Evolutionary conservation across 441 rosid genomes (phyloP).

Genomic region (Melastoma candidum): DNA sequence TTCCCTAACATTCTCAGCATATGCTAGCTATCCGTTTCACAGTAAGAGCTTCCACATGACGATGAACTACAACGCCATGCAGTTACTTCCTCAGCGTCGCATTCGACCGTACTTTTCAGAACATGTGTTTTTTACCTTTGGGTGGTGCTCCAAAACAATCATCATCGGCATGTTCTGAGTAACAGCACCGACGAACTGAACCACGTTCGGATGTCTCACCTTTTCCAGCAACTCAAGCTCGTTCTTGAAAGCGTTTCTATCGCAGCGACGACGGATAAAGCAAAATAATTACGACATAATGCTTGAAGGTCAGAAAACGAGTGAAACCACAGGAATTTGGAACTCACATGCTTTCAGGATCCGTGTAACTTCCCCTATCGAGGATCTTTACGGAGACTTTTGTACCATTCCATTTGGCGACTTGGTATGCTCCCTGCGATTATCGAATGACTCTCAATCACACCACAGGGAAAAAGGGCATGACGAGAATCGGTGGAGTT

Average conservation of each 20-base stretch:
- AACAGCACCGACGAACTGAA: slow-evolving; percentile 98
- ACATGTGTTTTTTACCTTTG: slow-evolving; percentile 45
- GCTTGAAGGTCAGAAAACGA: background rate
- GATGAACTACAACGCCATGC: no score
- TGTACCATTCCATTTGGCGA: slow-evolving; percentile 98
- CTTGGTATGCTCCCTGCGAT: slow-evolving; percentile 81
- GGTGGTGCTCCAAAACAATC: slow-evolving; percentile 84
- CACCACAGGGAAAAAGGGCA: slow-evolving; percentile 1
- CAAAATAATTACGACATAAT: no score
- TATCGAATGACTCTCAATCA: no score
- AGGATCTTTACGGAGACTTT: slow-evolving; percentile 90
- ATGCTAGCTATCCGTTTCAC: no score
- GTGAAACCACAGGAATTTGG: background rate
- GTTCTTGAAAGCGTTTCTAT: slow-evolving; percentile 80
- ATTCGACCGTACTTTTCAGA: no score
- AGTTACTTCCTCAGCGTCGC: no score
- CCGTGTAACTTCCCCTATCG: slow-evolving; percentile 60
- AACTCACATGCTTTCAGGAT: slow-evolving; percentile 71
- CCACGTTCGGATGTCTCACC: slow-evolving; percentile 93
- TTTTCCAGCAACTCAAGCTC: slow-evolving; percentile 83
- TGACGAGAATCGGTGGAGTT: background rate
- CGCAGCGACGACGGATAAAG: background rate
- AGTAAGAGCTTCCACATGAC: no score
- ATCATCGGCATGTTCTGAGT: slow-evolving; percentile 96
- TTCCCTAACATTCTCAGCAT: no score